Evolutionary conservation across 305 asterid species (phyloP), one percentile per base, ranked within the genome.

Genomic region (Fraxinus dipetala): DNA sequence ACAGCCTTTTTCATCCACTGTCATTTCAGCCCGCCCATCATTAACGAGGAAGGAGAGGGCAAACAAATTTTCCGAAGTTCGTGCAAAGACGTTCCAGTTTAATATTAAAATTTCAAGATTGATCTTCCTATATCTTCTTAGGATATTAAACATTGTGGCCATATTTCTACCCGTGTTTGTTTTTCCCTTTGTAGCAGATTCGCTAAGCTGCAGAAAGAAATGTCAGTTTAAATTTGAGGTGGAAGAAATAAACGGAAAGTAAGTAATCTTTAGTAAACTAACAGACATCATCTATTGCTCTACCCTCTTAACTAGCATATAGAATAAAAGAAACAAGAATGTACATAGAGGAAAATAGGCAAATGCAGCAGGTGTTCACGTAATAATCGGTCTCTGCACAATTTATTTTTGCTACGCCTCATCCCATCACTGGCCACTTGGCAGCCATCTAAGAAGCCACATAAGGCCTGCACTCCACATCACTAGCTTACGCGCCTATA

Each of bases 61-160:
- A 92, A 95, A 95, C 72, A 95, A 85, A 86, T 95, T 95, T 79
- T 95, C 98, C 84, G 93, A 96, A 34, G 99, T 93, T 86, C 94
- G 97, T 26, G 99, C 94, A 85, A 94, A 95, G 65, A 92, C 94
- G 22, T 82, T 88, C 85, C 93, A 83, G 81, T 93, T 92, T 82
- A 95, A 73, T 72, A 94, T 87, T 43, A 95, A 87, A 82, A 89
- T 89, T 86, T 95, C 98, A 48, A 95, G 95, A 85, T 86, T 85
- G 74, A 86, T 93, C 74, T 87, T 87, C 80, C 89, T 89, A 26
- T 30, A 30, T 85, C 85, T 92, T 85, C 90, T 90, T 84, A 96
- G 83, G 78, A 93, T 88, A 78, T 86, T 85, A 87, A 94, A 96
- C 95, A 96, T 96, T 24, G 88, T 86, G 32, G 94, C 96, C 99